Evolutionary conservation across 2,329 filamentous ascomycete species (phyloP).

Genomic region (Fusarium graminum): DNA sequence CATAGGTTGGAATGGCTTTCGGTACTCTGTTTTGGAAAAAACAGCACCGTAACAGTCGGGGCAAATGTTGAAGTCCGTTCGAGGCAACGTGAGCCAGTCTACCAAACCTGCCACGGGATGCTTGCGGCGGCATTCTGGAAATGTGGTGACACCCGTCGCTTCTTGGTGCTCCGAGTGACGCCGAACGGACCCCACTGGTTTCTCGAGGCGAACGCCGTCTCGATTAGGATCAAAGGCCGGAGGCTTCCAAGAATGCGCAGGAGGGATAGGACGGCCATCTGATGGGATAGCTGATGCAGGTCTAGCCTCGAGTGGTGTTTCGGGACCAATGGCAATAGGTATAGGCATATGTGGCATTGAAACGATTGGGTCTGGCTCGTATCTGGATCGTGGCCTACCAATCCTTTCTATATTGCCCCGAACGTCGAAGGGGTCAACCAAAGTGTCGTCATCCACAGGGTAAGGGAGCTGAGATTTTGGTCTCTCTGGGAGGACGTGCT

Average conservation of each 20-base stretch:
- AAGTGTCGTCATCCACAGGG: constrained; percentile 54
- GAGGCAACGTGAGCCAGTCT: constrained; percentile 85
- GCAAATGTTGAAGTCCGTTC: constrained; percentile 82
- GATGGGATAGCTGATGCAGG: constrained; percentile 47
- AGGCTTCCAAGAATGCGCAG: constrained; percentile 60
- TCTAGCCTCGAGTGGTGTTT: constrained; percentile 43
- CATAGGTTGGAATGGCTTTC: constrained; percentile 71
- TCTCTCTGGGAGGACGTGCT: constrained; percentile 38
- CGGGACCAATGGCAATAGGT: constrained; percentile 43
- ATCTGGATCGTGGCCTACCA: constrained; percentile 38
- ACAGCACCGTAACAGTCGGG: constrained; percentile 81
- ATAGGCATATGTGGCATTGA: constrained; percentile 47
- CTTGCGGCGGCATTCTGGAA: constrained; percentile 78
- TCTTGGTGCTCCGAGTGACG: constrained; percentile 64
- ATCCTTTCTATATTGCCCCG: constrained; percentile 37
- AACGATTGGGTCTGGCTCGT: constrained; percentile 38
- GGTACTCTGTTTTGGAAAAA: constrained; percentile 76
- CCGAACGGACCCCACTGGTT: constrained; percentile 62
- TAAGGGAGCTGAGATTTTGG: constrained; percentile 53
- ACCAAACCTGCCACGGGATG: constrained; percentile 71
- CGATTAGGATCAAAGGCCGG: constrained; percentile 59
- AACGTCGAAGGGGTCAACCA: constrained; percentile 44
- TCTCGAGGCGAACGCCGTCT: constrained; percentile 53
- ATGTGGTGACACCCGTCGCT: constrained; percentile 54
- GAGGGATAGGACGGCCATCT: constrained; percentile 29